A percentile compares a stretch with the other conserved stretches of the same genome.
These are phyloP conservation scores for Clitopilus passeckerianus DNA, from an alignment of 768 basidiomycete species.

Conservation along the genomic window DNA sequence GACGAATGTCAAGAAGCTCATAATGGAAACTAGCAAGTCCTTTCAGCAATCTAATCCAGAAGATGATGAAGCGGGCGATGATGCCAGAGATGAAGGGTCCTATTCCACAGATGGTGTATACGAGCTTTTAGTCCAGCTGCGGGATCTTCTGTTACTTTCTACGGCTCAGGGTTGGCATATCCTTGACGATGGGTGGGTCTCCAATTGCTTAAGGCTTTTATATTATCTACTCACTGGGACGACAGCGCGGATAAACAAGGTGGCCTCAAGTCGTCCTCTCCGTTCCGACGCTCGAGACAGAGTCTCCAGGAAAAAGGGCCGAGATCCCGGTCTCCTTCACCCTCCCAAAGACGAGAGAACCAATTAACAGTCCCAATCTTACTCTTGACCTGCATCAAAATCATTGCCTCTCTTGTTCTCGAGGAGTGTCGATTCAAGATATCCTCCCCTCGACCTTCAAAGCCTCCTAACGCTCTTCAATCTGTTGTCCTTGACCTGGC, in stretches of 20 bases:
- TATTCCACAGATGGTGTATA: conserved; percentile 68
- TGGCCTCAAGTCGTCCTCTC: conserved; percentile 26
- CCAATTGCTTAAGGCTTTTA: too few relatives aligned
- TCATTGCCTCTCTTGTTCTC: conserved; percentile 57
- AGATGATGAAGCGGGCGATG: conserved; percentile 37
- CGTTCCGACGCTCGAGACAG: conserved; percentile 41
- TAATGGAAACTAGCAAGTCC: conserved; percentile 6
- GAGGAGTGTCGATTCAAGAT: conserved; percentile 73
- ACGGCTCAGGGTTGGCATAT: conserved; percentile 57
- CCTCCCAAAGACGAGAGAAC: conserved; percentile 31
- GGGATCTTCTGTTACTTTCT: conserved; percentile 54
- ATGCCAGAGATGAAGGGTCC: conserved; percentile 5
- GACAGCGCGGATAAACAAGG: conserved; percentile 3
- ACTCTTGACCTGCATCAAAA: conserved; percentile 52
- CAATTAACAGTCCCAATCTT: conserved; percentile 42
- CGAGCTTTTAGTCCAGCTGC: conserved; percentile 57
- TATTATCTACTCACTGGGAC: too few relatives aligned
- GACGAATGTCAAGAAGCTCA: conserved; percentile 18
- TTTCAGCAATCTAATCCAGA: conserved; percentile 32
- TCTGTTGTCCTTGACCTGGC: conserved; percentile 68
- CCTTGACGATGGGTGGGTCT: conserved; percentile 47
- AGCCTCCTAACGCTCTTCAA: conserved; percentile 77
- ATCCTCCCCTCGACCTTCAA: conserved; percentile 50
- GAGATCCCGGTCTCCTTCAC: conserved; percentile 53
- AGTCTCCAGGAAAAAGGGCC: conserved; percentile 36